Percentiles rank a stretch among this genome's conserved stretches.
Conservation (phyloP, 2,329 filamentous ascomycete species). For the Penicillium sp. region DNA sequence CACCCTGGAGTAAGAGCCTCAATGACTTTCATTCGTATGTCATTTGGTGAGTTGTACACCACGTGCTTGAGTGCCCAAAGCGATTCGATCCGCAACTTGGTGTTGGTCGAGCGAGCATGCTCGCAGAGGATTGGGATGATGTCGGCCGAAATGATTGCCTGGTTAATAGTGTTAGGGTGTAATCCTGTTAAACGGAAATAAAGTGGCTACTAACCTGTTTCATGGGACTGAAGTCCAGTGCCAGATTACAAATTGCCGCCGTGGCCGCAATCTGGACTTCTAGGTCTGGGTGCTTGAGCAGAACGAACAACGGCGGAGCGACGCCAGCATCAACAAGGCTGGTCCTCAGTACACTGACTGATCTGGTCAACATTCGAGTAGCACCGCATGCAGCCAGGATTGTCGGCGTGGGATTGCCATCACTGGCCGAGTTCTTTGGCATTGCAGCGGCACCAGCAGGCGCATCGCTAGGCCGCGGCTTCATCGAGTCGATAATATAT, state of each 20-base stretch:
- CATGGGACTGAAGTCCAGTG: slow-evolving; percentile 89
- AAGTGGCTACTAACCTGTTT: slow-evolving; percentile 65
- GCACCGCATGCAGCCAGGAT: slow-evolving; percentile 84
- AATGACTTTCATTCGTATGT: slow-evolving; percentile 75
- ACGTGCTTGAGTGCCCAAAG: slow-evolving; percentile 94
- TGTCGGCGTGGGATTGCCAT: slow-evolving; percentile 77
- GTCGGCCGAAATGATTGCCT: slow-evolving; percentile 73
- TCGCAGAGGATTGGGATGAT: slow-evolving; percentile 77
- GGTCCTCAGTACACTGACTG: slow-evolving; percentile 80
- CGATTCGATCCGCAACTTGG: slow-evolving; percentile 79
- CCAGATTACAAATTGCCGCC: slow-evolving; percentile 78
- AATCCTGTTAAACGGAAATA: neutral
- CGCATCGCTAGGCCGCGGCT: slow-evolving; percentile 50
- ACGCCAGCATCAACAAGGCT: slow-evolving; percentile 84
- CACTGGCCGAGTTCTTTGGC: slow-evolving; percentile 49
- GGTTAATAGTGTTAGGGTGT: slow-evolving; percentile 18
- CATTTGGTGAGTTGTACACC: slow-evolving; percentile 69
- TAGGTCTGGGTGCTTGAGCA: slow-evolving; percentile 73
- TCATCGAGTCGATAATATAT: slow-evolving; percentile 82
- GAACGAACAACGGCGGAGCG: slow-evolving; percentile 71
- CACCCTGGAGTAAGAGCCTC: slow-evolving; percentile 76
- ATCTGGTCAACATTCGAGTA: slow-evolving; percentile 78
- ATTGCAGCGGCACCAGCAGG: slow-evolving; percentile 29
- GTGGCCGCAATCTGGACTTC: slow-evolving; percentile 86
- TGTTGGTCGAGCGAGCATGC: slow-evolving; percentile 78